Percentiles rank a stretch among this genome's conserved stretches.
phyloP scores from a whole-genome alignment of 768 basidiomycete genomes.

The Lyophyllum atratum region DNA sequence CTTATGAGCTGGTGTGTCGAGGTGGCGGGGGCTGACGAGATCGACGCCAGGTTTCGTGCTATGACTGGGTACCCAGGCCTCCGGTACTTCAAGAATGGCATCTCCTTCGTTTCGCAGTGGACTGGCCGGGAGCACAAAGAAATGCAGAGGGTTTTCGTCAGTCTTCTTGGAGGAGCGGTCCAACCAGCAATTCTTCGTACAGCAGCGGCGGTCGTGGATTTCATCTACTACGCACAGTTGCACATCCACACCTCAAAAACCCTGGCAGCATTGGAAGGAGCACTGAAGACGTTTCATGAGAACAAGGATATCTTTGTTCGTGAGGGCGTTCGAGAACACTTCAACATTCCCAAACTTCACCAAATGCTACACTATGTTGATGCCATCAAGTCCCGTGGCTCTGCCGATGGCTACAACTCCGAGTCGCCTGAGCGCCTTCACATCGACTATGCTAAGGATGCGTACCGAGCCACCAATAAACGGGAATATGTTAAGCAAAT shows the following conservation, averaged over 20 bases:
- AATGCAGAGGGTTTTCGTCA: constrained; percentile 27
- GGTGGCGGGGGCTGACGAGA: constrained; percentile 18
- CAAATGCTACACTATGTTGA: constrained; percentile 28
- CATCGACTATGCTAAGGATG: constrained; percentile 39
- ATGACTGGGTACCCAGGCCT: constrained; percentile 26
- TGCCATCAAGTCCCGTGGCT: constrained; percentile 24
- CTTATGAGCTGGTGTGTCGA: constrained; percentile 29
- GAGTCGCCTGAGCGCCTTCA: constrained; percentile 36
- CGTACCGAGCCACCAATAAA: constrained; percentile 22
- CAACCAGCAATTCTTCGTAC: constrained; percentile 12
- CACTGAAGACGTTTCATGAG: constrained; percentile 23
- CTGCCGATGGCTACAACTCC: constrained; percentile 27
- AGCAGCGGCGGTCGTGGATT: constrained; percentile 27
- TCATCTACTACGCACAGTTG: constrained; percentile 28
- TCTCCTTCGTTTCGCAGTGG: constrained; percentile 1
- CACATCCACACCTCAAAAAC: constrained; percentile 22
- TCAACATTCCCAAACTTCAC: constrained; percentile 39
- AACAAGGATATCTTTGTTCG: constrained; percentile 28
- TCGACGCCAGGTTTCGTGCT: constrained; percentile 34
- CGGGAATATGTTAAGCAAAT: constrained; percentile 33
- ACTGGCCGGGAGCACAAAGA: constrained; percentile 4
- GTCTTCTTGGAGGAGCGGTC: not conserved
- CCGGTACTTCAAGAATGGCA: constrained; percentile 5
- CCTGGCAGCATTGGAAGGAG: constrained; percentile 18
- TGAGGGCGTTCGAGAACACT: constrained; percentile 23